Evolutionary conservation across 2,329 filamentous ascomycete species (phyloP).

Genomic region (Penicillium sp.): DNA sequence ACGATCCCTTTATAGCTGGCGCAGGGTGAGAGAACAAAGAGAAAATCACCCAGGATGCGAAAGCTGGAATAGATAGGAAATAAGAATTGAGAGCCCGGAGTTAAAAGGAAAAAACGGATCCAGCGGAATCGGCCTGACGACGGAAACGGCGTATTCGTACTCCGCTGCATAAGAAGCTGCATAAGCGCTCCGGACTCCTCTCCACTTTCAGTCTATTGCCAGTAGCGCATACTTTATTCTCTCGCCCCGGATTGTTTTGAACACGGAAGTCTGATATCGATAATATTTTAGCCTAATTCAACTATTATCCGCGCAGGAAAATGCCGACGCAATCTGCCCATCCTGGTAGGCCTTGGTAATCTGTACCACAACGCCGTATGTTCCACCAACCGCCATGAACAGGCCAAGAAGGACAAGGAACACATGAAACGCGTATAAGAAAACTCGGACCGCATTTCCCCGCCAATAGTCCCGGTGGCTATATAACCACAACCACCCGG

Average conservation of each 20-base stretch:
- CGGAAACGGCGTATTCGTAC: no score
- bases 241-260: no score
- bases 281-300: not conserved
- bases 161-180: no score
- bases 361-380: conserved; percentile 27
- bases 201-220: no score
- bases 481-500: conserved; percentile 55
- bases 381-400: conserved; percentile 53
- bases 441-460: conserved; percentile 37
- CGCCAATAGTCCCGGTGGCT: conserved; percentile 48
- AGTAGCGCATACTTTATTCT: no score
- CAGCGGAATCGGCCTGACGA: no score
- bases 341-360: conserved; percentile 21
- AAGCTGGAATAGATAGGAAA: no score
- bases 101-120: not conserved
- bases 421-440: conserved; percentile 45
- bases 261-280: no score
- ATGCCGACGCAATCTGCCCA: conserved; percentile 19
- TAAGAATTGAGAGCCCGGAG: not conserved
- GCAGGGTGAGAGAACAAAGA: not conserved
- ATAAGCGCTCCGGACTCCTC: no score
- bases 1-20: not conserved
- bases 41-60: not conserved
- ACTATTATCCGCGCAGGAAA: conserved; percentile 16
- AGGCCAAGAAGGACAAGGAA: conserved; percentile 48